Percentiles rank a stretch among this genome's conserved stretches.
phyloP scores from a whole-genome alignment of 768 basidiomycete species.

The Rhizopogon vinicolor region DNA sequence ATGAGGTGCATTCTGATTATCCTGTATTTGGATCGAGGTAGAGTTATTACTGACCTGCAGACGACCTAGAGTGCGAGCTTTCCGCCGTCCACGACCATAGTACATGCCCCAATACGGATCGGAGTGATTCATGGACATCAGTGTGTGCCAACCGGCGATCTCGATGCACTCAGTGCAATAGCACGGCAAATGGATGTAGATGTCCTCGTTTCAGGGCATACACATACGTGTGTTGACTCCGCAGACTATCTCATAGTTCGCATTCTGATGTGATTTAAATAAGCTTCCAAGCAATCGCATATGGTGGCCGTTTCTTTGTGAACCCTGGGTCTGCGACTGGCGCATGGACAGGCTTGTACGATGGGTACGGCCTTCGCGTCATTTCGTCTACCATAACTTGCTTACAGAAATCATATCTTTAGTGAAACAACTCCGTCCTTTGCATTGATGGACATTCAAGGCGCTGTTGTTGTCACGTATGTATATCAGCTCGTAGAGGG shows the following conservation, averaged over 20 bases:
- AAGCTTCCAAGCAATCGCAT: constrained; percentile 95
- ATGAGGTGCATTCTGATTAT: constrained; percentile 59
- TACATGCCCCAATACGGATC: constrained; percentile 83
- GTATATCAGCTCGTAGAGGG: constrained; percentile 94
- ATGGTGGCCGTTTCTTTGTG: constrained; percentile 88
- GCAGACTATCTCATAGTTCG: background rate
- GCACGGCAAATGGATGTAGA: constrained; percentile 98
- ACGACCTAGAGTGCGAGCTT: constrained; percentile 54
- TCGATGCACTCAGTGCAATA: constrained; percentile 83
- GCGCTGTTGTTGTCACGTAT: constrained; percentile 93
- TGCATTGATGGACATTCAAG: constrained; percentile 97
- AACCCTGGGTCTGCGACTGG: constrained; percentile 96
- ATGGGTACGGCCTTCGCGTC: constrained; percentile 1
- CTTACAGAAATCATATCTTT: background rate
- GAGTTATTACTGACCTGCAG: background rate
- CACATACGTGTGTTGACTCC: constrained; percentile 62
- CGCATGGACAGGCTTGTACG: constrained; percentile 71
- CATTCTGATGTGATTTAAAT: background rate
- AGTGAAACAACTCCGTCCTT: constrained; percentile 92
- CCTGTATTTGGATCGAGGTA: background rate
- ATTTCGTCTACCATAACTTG: background rate
- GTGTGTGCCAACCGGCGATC: constrained; percentile 85
- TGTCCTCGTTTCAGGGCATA: constrained; percentile 89
- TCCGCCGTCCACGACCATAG: constrained; percentile 75
- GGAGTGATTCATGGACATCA: constrained; percentile 95